Base-by-base conservation (phyloP, 2,329 filamentous ascomycete species). In the Pseudopithomyces chartarum region DNA sequence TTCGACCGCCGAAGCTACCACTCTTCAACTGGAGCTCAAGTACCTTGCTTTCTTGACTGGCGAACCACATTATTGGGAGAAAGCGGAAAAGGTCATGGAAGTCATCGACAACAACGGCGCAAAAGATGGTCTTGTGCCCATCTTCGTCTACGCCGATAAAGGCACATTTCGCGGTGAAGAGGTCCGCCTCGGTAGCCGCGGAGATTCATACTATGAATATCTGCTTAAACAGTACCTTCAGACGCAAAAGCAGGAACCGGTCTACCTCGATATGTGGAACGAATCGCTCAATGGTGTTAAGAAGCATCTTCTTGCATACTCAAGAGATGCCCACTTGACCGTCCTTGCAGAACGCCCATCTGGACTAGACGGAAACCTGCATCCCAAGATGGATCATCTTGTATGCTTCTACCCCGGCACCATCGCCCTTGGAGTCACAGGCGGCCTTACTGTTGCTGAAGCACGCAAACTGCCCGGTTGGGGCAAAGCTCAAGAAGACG, bases 211-310 rank as follows among this genome's bases (percentile, higher is more conserved):
- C 79, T 99, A 99, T 78, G 84, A 99, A 78, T 99, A 99, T 75
- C 86, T 99, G 49, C 96, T 98, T 81, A 99, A 99, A 80, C 95
- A 99, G 75, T 98, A 96, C 73, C 83, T 97, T 19, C 95, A 99
- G 76, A 99, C 95, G 12, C 91, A 90, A 55, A 87, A 90, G 73
- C 83, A 93, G 69, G 94, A 99, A 74, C 82, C 87, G 0, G 79
- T 98, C 15, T 99, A 99, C 76, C 82, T 88, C 62, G 90, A 95
- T 13, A 91, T 99, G 87, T 99, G 96, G 93, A 84, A 94, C 38
- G 90, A 99, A 73, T 84, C 92, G 13, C 81, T 99, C 44, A 81
- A 81, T 15, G 95, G 94, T 48, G 88, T 98, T 55, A 92, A 94
- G 68, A 96, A 96, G 77, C 89, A 99, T 73, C 85, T 99, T 29